A percentile compares a stretch with the other conserved stretches of the same genome.
These are phyloP conservation scores for Micractinium conductrix DNA, from an alignment of 139 green algal species.

Conservation along the genomic window DNA sequence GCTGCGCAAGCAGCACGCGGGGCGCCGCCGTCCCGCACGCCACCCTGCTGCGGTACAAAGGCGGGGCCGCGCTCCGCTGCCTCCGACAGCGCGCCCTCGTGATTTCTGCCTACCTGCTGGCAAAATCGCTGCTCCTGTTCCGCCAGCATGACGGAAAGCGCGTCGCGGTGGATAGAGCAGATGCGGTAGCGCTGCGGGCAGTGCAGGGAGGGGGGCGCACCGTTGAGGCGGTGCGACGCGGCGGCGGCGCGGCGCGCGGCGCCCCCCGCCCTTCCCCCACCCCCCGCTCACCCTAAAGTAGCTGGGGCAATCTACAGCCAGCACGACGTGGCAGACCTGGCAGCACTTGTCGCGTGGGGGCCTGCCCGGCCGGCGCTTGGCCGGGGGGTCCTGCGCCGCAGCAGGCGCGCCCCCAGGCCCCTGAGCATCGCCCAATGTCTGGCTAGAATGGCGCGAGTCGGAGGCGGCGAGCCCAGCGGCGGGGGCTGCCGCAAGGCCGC, in stretches of 20 bases:
- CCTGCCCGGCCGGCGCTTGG: neutral
- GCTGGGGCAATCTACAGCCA: neutral
- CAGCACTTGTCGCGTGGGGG: neutral
- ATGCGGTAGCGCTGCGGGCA: conserved; percentile 20
- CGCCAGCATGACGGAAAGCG: neutral
- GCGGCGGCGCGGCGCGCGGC: too few species aligned
- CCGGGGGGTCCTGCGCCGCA: too few species aligned
- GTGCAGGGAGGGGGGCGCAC: neutral
- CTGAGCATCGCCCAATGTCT: neutral
- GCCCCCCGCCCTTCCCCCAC: neutral
- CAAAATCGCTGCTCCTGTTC: conserved; percentile 2
- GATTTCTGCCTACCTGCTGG: conserved; percentile 28
- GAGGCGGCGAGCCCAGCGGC: too few species aligned
- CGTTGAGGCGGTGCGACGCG: too few species aligned
- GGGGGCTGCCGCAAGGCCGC: too few species aligned
- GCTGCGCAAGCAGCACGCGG: too few species aligned
- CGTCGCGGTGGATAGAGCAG: neutral
- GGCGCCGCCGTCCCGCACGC: too few species aligned
- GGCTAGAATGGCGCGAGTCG: too few species aligned
- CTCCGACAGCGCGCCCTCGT: too few species aligned
- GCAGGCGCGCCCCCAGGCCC: neutral
- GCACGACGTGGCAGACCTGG: neutral
- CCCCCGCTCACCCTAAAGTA: neutral
- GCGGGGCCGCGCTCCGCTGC: too few species aligned
- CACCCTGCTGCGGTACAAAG: too few species aligned